Conservation (phyloP, 495 filamentous ascomycete species). For the Chaetomium cochliodes region DNA sequence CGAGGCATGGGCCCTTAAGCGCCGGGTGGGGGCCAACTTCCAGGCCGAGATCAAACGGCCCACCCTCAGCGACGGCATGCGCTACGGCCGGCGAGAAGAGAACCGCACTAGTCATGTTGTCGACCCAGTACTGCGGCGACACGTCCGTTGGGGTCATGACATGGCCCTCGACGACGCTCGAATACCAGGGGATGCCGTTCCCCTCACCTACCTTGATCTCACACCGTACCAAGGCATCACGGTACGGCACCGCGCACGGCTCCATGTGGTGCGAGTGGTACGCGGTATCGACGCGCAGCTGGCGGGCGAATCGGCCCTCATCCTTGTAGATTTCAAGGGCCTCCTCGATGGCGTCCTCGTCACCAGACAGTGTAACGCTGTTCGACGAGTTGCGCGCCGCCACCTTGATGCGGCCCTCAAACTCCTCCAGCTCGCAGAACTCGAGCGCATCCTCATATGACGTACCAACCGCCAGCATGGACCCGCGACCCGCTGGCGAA, state of each 20-base stretch:
- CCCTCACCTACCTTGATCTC: neutral
- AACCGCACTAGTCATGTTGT: slow-evolving; percentile 2
- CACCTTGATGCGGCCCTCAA: slow-evolving; percentile 15
- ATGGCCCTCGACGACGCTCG: neutral
- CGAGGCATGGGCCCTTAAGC: neutral
- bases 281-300: slow-evolving; percentile 36
- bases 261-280: slow-evolving; percentile 46
- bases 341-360: slow-evolving; percentile 34
- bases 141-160: neutral
- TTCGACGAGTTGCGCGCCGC: slow-evolving; percentile 47
- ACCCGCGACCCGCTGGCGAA: neutral
- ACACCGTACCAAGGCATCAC: slow-evolving; percentile 25
- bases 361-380: slow-evolving; percentile 49
- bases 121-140: neutral
- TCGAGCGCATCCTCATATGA: neutral
- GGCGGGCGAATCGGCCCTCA: slow-evolving; percentile 26
- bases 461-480: neutral
- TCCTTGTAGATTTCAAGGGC: slow-evolving; percentile 20
- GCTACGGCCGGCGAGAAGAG: neutral
- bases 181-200: neutral
- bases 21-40: slow-evolving; percentile 8
- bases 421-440: neutral
- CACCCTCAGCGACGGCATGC: neutral
- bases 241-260: slow-evolving; percentile 28
- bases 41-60: neutral